phyloP scores from a whole-genome alignment of 1,284 basidiomycete genomes.

The Cryptococcus depauperatus region DNA sequence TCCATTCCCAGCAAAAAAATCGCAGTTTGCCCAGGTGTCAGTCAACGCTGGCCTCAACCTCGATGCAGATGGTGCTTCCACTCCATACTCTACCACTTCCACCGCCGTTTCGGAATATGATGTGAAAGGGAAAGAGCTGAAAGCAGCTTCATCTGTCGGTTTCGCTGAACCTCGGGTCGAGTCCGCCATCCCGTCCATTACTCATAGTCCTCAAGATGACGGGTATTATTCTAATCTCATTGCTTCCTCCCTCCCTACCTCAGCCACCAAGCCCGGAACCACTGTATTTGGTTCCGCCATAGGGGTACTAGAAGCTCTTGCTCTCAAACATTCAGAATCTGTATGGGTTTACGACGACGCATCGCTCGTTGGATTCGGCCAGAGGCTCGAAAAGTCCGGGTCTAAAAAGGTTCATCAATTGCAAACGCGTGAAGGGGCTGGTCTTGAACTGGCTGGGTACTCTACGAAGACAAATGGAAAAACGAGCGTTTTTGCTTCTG shows the following conservation, averaged over 20 bases:
- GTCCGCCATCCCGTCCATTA: slow-evolving; percentile 13
- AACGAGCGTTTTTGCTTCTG: slow-evolving; percentile 42
- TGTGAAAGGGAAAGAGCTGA: slow-evolving; percentile 11
- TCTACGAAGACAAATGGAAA: slow-evolving; percentile 50
- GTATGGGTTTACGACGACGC: slow-evolving; percentile 46
- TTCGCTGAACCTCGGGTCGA: slow-evolving; percentile 25
- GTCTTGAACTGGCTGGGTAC: slow-evolving; percentile 61
- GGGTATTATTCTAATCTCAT: slow-evolving; percentile 31
- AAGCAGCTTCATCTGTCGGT: slow-evolving; percentile 15
- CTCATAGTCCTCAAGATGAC: slow-evolving; percentile 21
- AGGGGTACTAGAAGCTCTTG: slow-evolving; percentile 38
- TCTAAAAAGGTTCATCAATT: slow-evolving; percentile 55
- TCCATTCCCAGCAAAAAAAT: slow-evolving; percentile 26
- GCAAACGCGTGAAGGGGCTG: slow-evolving; percentile 55
- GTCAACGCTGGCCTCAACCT: slow-evolving; percentile 22
- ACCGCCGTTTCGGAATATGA: slow-evolving; percentile 39
- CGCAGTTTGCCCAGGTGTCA: slow-evolving; percentile 18
- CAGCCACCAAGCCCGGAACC: slow-evolving; percentile 34
- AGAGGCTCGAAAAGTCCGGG: slow-evolving; percentile 13
- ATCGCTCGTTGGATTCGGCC: slow-evolving; percentile 38
- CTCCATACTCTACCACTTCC: slow-evolving; percentile 33
- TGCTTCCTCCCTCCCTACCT: slow-evolving; percentile 24
- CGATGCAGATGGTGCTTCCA: slow-evolving; percentile 24
- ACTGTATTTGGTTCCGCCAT: slow-evolving; percentile 37
- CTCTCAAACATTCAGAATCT: slow-evolving; percentile 33